phyloP scores from a whole-genome alignment of 495 filamentous ascomycete genomes.

The Daldinia caldariorum region DNA sequence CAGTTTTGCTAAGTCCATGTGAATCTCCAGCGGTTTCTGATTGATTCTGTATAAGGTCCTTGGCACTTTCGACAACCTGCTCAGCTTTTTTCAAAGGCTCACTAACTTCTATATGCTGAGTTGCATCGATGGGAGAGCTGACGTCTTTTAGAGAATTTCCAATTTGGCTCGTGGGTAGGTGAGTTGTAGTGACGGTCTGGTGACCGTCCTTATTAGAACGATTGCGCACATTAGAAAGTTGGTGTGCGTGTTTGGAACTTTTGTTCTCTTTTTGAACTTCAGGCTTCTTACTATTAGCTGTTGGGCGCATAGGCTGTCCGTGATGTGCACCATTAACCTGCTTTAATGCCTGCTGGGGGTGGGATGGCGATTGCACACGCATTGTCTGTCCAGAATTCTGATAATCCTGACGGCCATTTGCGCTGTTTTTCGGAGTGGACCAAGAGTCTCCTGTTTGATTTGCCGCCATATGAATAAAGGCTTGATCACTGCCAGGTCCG shows the following conservation, averaged over 20 bases:
- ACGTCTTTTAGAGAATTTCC: neutral
- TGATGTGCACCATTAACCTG: neutral
- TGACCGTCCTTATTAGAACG: neutral
- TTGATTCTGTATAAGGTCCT: neutral
- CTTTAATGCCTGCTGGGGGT: neutral
- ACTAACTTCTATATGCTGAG: neutral
- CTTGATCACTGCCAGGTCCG: constrained; percentile 10
- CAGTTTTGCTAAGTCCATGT: neutral
- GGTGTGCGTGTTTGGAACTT: neutral
- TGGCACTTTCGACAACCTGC: neutral
- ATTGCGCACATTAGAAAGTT: neutral
- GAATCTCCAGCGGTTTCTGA: neutral
- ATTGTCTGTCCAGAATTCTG: neutral
- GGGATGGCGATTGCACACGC: neutral
- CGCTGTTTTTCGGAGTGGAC: neutral
- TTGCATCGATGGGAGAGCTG: neutral
- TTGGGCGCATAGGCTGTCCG: neutral
- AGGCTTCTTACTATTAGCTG: neutral
- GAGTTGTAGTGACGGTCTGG: neutral
- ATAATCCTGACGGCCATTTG: neutral
- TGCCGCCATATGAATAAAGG: constrained; percentile 2
- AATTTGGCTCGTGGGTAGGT: neutral
- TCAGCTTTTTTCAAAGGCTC: neutral
- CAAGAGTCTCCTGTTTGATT: neutral
- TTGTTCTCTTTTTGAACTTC: constrained; percentile 1